Conservation (phyloP, 2,329 filamentous ascomycete genomes). For the Escovopsis sp. region DNA sequence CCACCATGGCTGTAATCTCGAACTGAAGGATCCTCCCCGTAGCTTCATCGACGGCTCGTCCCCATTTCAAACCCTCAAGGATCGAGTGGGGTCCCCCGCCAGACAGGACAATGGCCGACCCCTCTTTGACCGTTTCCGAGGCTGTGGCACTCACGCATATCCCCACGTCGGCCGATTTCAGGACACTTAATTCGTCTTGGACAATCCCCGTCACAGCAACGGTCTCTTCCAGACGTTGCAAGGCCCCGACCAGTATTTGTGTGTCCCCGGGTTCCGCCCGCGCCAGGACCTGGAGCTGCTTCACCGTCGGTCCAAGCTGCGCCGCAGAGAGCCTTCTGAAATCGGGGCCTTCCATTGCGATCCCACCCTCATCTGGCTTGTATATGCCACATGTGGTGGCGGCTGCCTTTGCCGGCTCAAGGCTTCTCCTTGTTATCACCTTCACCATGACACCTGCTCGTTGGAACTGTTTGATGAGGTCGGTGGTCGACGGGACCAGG, state of each 20-base stretch:
- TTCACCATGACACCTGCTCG: constrained; percentile 47
- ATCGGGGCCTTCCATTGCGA: constrained; percentile 50
- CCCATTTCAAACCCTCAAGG: constrained; percentile 52
- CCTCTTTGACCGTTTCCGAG: constrained; percentile 53
- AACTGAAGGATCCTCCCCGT: constrained; percentile 55
- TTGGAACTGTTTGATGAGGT: constrained; percentile 44
- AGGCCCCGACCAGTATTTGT: constrained; percentile 35
- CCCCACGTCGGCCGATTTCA: constrained; percentile 51
- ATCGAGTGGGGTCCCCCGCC: constrained; percentile 54
- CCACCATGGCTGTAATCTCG: constrained; percentile 57
- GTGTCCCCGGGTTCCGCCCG: constrained; percentile 46
- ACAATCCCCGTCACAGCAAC: constrained; percentile 52
- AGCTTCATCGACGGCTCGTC: constrained; percentile 52
- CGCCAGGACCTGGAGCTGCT: constrained; percentile 34
- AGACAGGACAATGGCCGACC: constrained; percentile 51
- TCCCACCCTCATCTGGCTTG: constrained; percentile 32
- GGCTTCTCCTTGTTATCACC: constrained; percentile 37
- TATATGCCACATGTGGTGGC: constrained; percentile 49
- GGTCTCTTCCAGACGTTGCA: constrained; percentile 40
- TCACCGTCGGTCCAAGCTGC: constrained; percentile 37
- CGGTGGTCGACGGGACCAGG: constrained; percentile 40
- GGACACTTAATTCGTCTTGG: constrained; percentile 51
- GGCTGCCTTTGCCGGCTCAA: constrained; percentile 48
- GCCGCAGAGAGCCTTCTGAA: constrained; percentile 41
- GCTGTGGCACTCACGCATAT: constrained; percentile 55